Conservation (phyloP, 228 moss, liverwort and hornwort genomes). For the Sphagnum fallax region DNA sequence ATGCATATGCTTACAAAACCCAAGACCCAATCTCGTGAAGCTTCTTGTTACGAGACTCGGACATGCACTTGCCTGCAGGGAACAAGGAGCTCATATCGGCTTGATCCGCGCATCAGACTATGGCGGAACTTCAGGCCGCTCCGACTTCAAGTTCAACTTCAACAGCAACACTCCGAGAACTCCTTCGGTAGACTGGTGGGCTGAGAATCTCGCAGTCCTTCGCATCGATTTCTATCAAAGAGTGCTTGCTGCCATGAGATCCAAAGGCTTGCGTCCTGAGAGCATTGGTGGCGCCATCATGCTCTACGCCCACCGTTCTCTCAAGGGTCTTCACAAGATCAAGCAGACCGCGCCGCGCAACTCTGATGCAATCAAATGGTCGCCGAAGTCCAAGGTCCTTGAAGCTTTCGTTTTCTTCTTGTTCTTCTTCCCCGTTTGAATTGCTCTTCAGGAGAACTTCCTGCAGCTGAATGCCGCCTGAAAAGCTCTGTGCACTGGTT, state of each 20-base stretch:
- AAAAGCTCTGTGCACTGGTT: background rate
- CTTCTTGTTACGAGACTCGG: too few species aligned
- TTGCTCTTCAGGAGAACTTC: background rate
- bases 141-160: constrained; percentile 55
- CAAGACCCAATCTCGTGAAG: too few species aligned
- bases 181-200: constrained; percentile 84
- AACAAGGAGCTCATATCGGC: constrained; percentile 25
- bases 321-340: constrained; percentile 76
- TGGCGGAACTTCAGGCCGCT: constrained; percentile 31
- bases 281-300: constrained; percentile 88
- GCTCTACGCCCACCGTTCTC: constrained; percentile 88
- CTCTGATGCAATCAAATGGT: constrained; percentile 13
- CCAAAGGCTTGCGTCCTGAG: constrained; percentile 67
- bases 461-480: background rate
- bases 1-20: too few species aligned
- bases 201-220: constrained; percentile 81
- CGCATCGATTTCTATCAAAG: constrained; percentile 74
- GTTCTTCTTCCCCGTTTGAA: background rate
- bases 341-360: constrained; percentile 47
- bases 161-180: constrained; percentile 43
- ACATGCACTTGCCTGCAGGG: constrained; percentile 14
- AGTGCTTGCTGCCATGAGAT: constrained; percentile 64
- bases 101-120: constrained; percentile 36
- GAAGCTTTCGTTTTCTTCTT: background rate
- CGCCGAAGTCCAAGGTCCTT: constrained; percentile 52